Base-by-base conservation (phyloP, 352 stramenopile species). In the Phytophthora foliorum region DNA sequence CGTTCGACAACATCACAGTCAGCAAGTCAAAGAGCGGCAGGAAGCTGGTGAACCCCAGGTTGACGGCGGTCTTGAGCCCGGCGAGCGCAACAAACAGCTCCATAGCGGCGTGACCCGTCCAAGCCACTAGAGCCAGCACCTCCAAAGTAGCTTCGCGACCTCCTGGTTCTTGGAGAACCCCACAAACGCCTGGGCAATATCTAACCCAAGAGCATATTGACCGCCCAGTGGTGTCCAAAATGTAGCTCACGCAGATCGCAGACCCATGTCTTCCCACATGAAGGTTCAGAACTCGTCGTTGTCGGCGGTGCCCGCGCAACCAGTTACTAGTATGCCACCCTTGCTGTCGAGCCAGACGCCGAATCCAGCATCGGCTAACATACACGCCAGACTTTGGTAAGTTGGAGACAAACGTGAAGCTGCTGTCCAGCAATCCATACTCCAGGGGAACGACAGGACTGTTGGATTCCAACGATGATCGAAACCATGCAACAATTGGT, bases 261-360 rank as follows among this genome's bases (percentile, higher is more conserved):
- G 25, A 70, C 57, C 81, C 81, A 88, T 90, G 25, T 90, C 66
- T 48, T 85, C 77, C 74, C 77, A 90, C 21, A 63, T 74, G 54
- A 88, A 90, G 24, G 86, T 75, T 77, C 81, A 90, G 67, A 84
- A 90, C 48, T 49, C 53, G 19, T 74, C 52, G 48, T 85, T 72
- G 25, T 59, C 64, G 22, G 63, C 82, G 49, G 70, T 86, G 80
- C 44, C 71, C 39, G 19, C 67, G 71, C 5, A 79, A 90, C 79
- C 79, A 90, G 4, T 79, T 88, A n/a, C n/a, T n/a, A n/a, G n/a
- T 44, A 72, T 87, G 53, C 79, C 81, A 38, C 79, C 79, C 67
- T 90, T 88, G 67, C 88, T 90, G 38, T 79, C 81, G 22, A 90
- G 75, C 78, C 81, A 89, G 21, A 89, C 81, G 24, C 87, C 81